Conservation (phyloP, 139 green algal genomes). For the Volvox africanus region DNA sequence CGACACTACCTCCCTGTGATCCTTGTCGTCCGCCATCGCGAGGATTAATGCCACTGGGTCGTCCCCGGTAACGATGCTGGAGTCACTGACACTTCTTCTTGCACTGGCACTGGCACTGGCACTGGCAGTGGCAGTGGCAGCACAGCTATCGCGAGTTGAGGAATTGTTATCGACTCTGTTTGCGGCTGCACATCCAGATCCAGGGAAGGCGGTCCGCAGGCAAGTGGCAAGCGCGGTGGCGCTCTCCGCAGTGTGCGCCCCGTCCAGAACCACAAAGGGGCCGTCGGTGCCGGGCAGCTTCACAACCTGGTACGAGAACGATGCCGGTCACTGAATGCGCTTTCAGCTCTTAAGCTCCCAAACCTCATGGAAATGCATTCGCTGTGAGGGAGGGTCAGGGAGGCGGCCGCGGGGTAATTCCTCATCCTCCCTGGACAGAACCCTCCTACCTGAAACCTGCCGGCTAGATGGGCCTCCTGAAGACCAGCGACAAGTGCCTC, state of each 20-base stretch:
- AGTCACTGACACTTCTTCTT: not conserved
- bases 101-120: not conserved
- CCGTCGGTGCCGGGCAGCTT: slow-evolving; percentile 9
- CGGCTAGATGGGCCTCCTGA: slow-evolving; percentile 64
- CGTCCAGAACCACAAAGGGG: slow-evolving; percentile 81
- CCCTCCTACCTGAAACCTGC: slow-evolving; percentile 80
- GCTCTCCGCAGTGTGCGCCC: slow-evolving; percentile 82
- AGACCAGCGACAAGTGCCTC: slow-evolving; percentile 62
- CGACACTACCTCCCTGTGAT: slow-evolving; percentile 65
- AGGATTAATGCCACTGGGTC: slow-evolving; percentile 76
- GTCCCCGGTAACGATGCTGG: not conserved
- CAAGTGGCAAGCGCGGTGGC: slow-evolving; percentile 69
- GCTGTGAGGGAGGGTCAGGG: too few relatives aligned
- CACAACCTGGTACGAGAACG: slow-evolving; percentile 14
- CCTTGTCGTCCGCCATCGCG: slow-evolving; percentile 89
- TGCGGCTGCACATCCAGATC: not conserved
- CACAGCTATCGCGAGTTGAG: not conserved
- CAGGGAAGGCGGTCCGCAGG: slow-evolving; percentile 66
- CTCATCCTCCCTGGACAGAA: too few relatives aligned
- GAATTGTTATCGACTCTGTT: not conserved
- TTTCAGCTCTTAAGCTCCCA: too few relatives aligned
- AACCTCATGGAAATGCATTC: too few relatives aligned
- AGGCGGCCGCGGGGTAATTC: too few relatives aligned
- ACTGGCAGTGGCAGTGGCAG: not conserved
- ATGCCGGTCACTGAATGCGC: too few relatives aligned